phyloP scores from a whole-genome alignment of 1,284 basidiomycete genomes.

The Heterobasidion occidentale region DNA sequence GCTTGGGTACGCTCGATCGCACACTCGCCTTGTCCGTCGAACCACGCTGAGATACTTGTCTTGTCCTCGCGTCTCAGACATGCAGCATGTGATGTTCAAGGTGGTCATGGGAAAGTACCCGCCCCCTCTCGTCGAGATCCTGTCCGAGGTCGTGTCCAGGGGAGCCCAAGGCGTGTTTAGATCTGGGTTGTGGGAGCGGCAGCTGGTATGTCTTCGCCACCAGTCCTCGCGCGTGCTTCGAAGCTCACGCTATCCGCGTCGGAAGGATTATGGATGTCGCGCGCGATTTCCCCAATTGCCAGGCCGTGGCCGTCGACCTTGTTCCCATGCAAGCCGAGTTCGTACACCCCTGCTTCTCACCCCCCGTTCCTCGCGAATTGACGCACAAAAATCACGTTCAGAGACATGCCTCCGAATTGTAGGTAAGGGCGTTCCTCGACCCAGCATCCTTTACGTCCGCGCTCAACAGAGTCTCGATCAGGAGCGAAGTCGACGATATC shows the following conservation, averaged over 20 bases:
- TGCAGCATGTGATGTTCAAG: slow-evolving; percentile 59
- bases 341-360: slow-evolving; percentile 17
- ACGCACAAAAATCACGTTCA: slow-evolving; percentile 16
- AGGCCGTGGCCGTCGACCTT: slow-evolving; percentile 66
- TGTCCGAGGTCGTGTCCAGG: slow-evolving; percentile 51
- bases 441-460: slow-evolving; percentile 2
- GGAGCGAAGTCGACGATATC: slow-evolving; percentile 77
- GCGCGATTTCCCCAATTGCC: slow-evolving; percentile 61
- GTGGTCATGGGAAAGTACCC: slow-evolving; percentile 60
- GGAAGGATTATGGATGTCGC: slow-evolving; percentile 68
- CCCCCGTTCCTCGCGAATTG: slow-evolving; percentile 4
- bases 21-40: neutral
- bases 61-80: slow-evolving; percentile 32
- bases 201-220: slow-evolving; percentile 44
- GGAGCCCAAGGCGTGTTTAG: slow-evolving; percentile 55
- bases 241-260: slow-evolving; percentile 3
- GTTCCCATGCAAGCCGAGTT: slow-evolving; percentile 67
- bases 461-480: slow-evolving; percentile 17
- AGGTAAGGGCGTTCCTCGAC: slow-evolving; percentile 33
- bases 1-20: slow-evolving; percentile 43
- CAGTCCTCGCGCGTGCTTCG: neutral
- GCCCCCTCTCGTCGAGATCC: slow-evolving; percentile 42
- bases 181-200: slow-evolving; percentile 73
- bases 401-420: slow-evolving; percentile 60
- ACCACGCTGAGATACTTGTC: neutral